Conservation (phyloP, 2,329 filamentous ascomycete genomes). For the Colletotrichum scovillei region DNA sequence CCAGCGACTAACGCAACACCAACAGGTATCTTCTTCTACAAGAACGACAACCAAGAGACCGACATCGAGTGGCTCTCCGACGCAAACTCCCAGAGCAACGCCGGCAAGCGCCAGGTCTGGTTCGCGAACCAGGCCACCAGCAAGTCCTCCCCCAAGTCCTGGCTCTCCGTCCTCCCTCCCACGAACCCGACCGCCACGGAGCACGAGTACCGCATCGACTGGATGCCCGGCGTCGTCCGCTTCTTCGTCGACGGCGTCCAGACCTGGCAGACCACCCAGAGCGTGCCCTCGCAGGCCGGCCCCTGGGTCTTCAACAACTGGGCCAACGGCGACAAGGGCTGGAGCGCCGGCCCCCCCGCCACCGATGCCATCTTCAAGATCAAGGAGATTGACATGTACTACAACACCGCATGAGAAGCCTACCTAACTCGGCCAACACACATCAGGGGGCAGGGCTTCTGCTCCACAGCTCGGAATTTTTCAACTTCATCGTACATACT, state of each 20-base stretch:
- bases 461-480: background rate
- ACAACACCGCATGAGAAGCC: slow-evolving; percentile 39
- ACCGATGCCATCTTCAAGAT: slow-evolving; percentile 37
- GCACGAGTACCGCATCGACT: slow-evolving; percentile 48
- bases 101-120: slow-evolving; percentile 41
- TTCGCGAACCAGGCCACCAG: slow-evolving; percentile 44
- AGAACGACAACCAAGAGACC: slow-evolving; percentile 42
- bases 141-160: slow-evolving; percentile 33
- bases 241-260: slow-evolving; percentile 43
- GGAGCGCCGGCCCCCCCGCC: slow-evolving; percentile 43
- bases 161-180: slow-evolving; percentile 33
- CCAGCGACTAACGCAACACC: background rate
- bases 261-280: slow-evolving; percentile 39
- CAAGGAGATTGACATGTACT: slow-evolving; percentile 42
- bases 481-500: background rate
- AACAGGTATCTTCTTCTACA: slow-evolving; percentile 46
- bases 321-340: slow-evolving; percentile 45
- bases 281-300: slow-evolving; percentile 40
- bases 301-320: slow-evolving; percentile 48
- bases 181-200: slow-evolving; percentile 40
- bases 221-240: slow-evolving; percentile 38
- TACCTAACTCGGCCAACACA: too few relatives aligned
- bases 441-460: background rate
- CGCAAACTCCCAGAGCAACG: slow-evolving; percentile 40
- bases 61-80: slow-evolving; percentile 49